Conservation (phyloP, 179 eudicot species). For the Spinacia oleracea region DNA sequence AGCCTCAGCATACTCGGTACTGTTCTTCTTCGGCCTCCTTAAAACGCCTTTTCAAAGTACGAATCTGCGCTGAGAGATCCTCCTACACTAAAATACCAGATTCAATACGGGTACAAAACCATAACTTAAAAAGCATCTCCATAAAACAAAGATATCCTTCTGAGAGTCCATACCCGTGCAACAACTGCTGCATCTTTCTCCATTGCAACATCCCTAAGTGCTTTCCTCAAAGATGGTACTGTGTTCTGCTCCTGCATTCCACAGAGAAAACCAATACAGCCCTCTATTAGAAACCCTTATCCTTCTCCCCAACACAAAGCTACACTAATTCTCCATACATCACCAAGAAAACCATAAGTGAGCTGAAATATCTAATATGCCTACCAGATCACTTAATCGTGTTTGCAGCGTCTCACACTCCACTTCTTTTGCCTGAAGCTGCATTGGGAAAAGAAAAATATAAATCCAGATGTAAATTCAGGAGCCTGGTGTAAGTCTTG, state of each 20-base stretch:
- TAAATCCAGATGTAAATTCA: constrained; percentile 10
- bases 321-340: not conserved
- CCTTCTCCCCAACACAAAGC: not conserved
- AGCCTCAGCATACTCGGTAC: constrained; percentile 66
- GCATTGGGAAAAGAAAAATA: constrained; percentile 22
- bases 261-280: not conserved
- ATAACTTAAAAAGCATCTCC: not conserved
- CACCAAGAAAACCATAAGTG: not conserved
- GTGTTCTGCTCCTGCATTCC: constrained; percentile 68
- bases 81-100: constrained; percentile 58
- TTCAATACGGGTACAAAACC: constrained; percentile 19
- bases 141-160: not conserved
- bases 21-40: constrained; percentile 99
- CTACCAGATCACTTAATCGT: constrained; percentile 81
- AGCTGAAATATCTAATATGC: not conserved
- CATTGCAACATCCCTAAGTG: constrained; percentile 95
- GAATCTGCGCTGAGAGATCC: constrained; percentile 89
- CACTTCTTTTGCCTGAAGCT: constrained; percentile 64
- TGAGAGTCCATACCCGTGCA: constrained; percentile 60
- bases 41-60: constrained; percentile 70
- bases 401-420: constrained; percentile 59
- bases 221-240: constrained; percentile 85
- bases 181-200: constrained; percentile 99
- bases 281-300: not conserved
- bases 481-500: not conserved